Conservation (phyloP, 495 filamentous ascomycete genomes). For the Melanomma pulvis-pyrius region DNA sequence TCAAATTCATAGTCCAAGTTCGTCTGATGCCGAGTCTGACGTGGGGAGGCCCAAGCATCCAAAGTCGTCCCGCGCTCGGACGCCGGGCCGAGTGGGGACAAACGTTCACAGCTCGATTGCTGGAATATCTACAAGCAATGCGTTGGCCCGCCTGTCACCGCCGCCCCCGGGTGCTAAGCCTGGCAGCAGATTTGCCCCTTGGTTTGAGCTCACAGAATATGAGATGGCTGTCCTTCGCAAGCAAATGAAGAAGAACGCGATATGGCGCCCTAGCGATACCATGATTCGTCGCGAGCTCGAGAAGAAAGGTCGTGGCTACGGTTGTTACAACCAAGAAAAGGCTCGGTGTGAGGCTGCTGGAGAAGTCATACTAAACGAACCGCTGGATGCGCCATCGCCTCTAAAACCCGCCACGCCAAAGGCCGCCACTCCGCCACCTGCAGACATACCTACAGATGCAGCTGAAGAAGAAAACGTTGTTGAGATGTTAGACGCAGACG, state of each 20-base stretch:
- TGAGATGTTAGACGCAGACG: not conserved
- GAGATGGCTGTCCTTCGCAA: conserved; percentile 91
- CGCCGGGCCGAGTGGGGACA: conserved; percentile 52
- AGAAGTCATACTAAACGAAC: conserved; percentile 58
- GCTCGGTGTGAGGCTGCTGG: conserved; percentile 68
- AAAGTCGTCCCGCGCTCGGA: conserved; percentile 50
- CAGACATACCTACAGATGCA: not conserved
- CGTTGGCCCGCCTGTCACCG: conserved; percentile 72
- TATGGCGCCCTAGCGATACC: conserved; percentile 92
- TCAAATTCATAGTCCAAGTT: conserved; percentile 39
- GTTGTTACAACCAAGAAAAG: conserved; percentile 71
- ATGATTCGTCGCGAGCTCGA: conserved; percentile 93
- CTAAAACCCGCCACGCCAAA: not conserved
- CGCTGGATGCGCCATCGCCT: conserved; percentile 9
- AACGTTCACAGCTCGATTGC: conserved; percentile 59
- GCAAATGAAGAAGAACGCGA: conserved; percentile 98
- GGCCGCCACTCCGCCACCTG: not conserved
- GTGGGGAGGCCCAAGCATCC: conserved; percentile 15
- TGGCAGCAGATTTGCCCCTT: conserved; percentile 80
- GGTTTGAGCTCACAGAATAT: conserved; percentile 86
- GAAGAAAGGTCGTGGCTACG: conserved; percentile 72
- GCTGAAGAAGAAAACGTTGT: not conserved
- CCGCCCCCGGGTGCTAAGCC: conserved; percentile 74
- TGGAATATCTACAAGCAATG: conserved; percentile 79
- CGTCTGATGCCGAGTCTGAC: conserved; percentile 16